Evolutionary conservation across 768 basidiomycete genomes (phyloP), one percentile per base, ranked within the genome.

Genomic region (Cantharellus cinnabarinus): DNA sequence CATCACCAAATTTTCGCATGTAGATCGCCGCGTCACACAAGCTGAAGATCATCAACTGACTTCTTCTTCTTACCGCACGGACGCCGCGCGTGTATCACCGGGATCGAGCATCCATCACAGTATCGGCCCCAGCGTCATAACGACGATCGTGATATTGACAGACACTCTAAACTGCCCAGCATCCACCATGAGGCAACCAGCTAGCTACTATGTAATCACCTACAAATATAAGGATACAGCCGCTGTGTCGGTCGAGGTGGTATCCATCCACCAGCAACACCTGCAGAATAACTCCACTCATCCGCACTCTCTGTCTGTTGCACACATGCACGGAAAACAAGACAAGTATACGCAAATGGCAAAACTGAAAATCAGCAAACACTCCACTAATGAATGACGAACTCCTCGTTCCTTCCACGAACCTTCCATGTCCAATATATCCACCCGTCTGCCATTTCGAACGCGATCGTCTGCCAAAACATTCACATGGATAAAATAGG

Each of bases 361-460:
- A 48, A 48, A 10, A 48, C 29, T 48, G 44, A 29, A 29, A 10
- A 10, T 10, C 10, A 10, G 10, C 44, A 48, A 48, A 29, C 44
- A 48, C 44, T 10, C 29, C 10, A 10, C 10, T 10, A 10, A 48
- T 48, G 44, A 48, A 48, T 48, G 29, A 48, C 10, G 44, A 48
- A 0, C 44, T 29, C 20, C 20, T 29, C 7, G 74, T 37, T 29
- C 20, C 20, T 29, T 29, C 20, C 29, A 29, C 74, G 35, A 54
- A 79, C 81, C 76, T 84, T 85, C 84, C 84, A 85, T 4, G 83
- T 79, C 82, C 83, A 85, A 63, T 75, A 83, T 3, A 83, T 72
- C 83, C 83, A 85, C 20, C 84, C 83, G 50, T 79, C 75, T 10
- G 81, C 75, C 41, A 72, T 72, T 69, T 89, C 87, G 34, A 82